Evolutionary conservation across 352 stramenopile genomes (phyloP).

Genomic region (Plasmopara muralis): DNA sequence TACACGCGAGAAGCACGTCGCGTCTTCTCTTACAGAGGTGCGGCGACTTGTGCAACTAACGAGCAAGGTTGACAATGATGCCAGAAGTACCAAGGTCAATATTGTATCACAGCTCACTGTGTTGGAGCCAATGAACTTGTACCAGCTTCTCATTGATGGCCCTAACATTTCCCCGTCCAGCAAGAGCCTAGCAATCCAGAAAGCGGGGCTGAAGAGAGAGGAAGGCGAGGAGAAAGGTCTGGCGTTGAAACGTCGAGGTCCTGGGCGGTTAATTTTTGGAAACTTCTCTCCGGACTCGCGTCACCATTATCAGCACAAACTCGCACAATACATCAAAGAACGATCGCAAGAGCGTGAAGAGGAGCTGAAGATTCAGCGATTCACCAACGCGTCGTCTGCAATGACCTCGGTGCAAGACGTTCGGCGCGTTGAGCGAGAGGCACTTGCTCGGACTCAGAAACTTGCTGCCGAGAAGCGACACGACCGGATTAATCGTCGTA

Average conservation of each 20-base stretch:
- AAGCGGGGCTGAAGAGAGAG: conserved; percentile 9
- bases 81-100: background rate
- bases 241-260: conserved; percentile 30
- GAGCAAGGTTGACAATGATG: conserved; percentile 9
- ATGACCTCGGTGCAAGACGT: conserved; percentile 38
- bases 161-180: conserved; percentile 24
- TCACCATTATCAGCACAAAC: conserved; percentile 70
- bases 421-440: conserved; percentile 59
- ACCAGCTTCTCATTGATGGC: conserved; percentile 28
- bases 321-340: conserved; percentile 67
- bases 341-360: conserved; percentile 61
- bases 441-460: conserved; percentile 49
- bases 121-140: conserved; percentile 23
- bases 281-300: conserved; percentile 54
- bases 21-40: conserved; percentile 45
- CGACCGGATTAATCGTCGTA: conserved; percentile 68
- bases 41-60: conserved; percentile 64
- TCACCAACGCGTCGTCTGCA: conserved; percentile 11
- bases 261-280: conserved; percentile 66
- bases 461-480: conserved; percentile 71
- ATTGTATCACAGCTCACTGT: background rate
- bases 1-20: conserved; percentile 24
- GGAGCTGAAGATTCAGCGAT: conserved; percentile 62
- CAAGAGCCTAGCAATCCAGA: conserved; percentile 22
- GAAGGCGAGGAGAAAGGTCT: conserved; percentile 17